Conservation (phyloP, 164 flowering plant genomes). For the Piper betle region DNA sequence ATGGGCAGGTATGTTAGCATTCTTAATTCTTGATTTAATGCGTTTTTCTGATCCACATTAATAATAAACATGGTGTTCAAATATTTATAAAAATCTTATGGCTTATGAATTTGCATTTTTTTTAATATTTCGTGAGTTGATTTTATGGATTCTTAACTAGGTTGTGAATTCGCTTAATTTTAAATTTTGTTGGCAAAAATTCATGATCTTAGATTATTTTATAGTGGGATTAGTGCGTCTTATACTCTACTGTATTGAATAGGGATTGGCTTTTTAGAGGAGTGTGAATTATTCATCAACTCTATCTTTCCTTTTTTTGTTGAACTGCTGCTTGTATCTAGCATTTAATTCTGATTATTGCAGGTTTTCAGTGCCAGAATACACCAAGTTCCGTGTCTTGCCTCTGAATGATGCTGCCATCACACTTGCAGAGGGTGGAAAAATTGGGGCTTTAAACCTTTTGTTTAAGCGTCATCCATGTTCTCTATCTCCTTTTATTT, state of each 20-base stretch:
- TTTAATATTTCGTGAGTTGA: too few species aligned
- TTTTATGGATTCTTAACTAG: too few species aligned
- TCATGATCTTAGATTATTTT: too few species aligned
- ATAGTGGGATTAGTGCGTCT: too few species aligned
- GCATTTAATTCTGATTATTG: constrained; percentile 9
- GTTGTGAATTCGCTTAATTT: too few species aligned
- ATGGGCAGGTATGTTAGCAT: constrained; percentile 76
- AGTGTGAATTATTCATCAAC: background rate
- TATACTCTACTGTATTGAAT: too few species aligned
- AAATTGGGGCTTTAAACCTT: constrained; percentile 89
- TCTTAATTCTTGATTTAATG: background rate
- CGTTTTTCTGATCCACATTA: too few species aligned
- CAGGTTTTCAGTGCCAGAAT: constrained; percentile 84
- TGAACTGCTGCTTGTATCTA: background rate
- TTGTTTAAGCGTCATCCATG: constrained; percentile 97
- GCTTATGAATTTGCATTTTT: background rate
- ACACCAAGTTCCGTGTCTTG: constrained; percentile 52
- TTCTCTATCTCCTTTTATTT: constrained; percentile 54
- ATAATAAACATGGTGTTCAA: too few species aligned
- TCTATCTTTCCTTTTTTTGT: background rate
- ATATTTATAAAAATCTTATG: background rate
- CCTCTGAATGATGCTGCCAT: constrained; percentile 65
- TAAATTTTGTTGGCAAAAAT: too few species aligned
- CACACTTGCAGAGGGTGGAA: constrained; percentile 77
- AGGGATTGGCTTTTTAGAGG: too few species aligned